A percentile compares a stretch with the other conserved stretches of the same genome.
Evolutionary conservation across 2,329 filamentous ascomycete species (phyloP).

Genomic region (Venturia carpophila): DNA sequence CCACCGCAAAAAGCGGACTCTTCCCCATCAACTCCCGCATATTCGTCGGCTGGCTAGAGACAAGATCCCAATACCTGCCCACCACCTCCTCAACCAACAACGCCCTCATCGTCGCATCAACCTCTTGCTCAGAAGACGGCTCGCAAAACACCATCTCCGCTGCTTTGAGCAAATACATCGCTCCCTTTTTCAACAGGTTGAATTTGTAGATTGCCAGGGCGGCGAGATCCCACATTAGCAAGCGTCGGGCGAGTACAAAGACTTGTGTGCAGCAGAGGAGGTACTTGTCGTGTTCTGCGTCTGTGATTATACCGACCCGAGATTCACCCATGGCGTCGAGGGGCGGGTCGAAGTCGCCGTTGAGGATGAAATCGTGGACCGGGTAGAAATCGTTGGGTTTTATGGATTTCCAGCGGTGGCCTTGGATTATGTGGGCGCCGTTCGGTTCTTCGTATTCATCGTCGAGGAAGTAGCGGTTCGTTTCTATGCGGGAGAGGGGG

Average conservation of each 20-base stretch:
- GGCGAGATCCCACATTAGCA: slow-evolving; percentile 9
- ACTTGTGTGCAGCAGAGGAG: slow-evolving; percentile 8
- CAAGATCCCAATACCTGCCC: neutral
- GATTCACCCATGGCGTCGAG: neutral
- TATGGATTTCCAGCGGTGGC: slow-evolving; percentile 9
- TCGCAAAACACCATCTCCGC: neutral
- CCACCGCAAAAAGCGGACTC: neutral
- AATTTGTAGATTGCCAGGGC: neutral
- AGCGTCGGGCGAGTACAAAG: slow-evolving; percentile 5
- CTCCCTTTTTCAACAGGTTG: neutral
- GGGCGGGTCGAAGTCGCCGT: slow-evolving; percentile 7
- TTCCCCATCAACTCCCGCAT: neutral
- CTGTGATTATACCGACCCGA: neutral
- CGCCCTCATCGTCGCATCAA: neutral
- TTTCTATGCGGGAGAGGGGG: slow-evolving; percentile 9
- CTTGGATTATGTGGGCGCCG: neutral
- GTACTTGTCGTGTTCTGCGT: neutral
- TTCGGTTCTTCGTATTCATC: neutral
- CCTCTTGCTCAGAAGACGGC: neutral
- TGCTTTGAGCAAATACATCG: neutral
- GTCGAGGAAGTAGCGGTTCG: slow-evolving; percentile 12
- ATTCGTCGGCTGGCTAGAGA: neutral
- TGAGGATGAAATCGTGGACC: slow-evolving; percentile 13
- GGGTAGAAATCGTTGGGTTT: slow-evolving; percentile 1
- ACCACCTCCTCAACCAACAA: slow-evolving; percentile 1